Percentiles rank a stretch among this genome's conserved stretches.
Evolutionary conservation across 257 asterid genomes (phyloP).

Genomic region (Capsicum rhomboideum): DNA sequence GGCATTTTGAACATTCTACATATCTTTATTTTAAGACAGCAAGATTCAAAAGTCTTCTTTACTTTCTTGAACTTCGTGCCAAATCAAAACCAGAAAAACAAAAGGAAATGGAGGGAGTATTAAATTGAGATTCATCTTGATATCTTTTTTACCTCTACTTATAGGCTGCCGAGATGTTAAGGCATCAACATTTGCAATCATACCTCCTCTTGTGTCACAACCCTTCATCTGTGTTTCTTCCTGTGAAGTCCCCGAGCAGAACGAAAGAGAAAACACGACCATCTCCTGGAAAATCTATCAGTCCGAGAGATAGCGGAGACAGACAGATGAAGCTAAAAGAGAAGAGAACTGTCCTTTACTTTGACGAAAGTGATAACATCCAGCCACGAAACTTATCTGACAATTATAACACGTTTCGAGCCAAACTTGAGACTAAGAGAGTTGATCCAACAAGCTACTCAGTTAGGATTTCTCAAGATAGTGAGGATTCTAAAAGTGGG

Average conservation of each 20-base stretch:
- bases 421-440: slow-evolving; percentile 59
- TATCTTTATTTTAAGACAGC: neutral
- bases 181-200: slow-evolving; percentile 89
- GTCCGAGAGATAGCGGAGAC: slow-evolving; percentile 26
- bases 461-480: slow-evolving; percentile 48
- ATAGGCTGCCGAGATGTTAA: slow-evolving; percentile 81
- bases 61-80: neutral
- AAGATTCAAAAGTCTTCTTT: neutral
- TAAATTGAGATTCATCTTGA: slow-evolving; percentile 1
- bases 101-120: neutral
- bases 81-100: neutral
- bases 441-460: slow-evolving; percentile 79
- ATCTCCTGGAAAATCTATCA: slow-evolving; percentile 40
- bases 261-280: slow-evolving; percentile 36
- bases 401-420: slow-evolving; percentile 18
- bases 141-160: neutral
- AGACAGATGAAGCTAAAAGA: slow-evolving; percentile 36
- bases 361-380: slow-evolving; percentile 37
- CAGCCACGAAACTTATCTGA: slow-evolving; percentile 27
- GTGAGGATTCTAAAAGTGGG: slow-evolving; percentile 71
- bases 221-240: slow-evolving; percentile 71
- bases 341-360: slow-evolving; percentile 44
- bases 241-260: slow-evolving; percentile 71
- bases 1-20: no score
- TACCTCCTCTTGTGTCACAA: slow-evolving; percentile 72